Evolutionary conservation across 2,329 filamentous ascomycete genomes (phyloP), one percentile per base, ranked within the genome.

Genomic region (Cytospora paraplurivora): DNA sequence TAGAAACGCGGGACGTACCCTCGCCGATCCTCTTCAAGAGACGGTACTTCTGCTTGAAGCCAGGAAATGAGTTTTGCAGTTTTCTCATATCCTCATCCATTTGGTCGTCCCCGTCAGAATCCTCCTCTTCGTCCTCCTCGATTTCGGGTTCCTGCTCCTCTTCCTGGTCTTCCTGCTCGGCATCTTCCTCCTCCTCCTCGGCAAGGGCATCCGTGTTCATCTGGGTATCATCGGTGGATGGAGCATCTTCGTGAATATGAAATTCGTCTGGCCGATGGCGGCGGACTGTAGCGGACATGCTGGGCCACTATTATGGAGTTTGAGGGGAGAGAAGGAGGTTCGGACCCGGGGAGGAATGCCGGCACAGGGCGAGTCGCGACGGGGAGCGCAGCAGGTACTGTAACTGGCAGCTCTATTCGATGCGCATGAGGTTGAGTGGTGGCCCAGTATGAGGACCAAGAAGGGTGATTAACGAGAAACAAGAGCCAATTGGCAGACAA

Each of bases 21-120:
- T 99, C 95, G 72, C 95, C 95, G 72, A 99, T 99, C 67, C 94
- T 89, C 77, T 97, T 97, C 74, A 99, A 95, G 61, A 99, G 79
- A 59, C 93, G 88, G 77, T 94, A 99, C 63, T 89, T 87, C 71
- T 91, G 84, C 68, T 85, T 89, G 74, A 98, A 96, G 58, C 90
- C 91, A 44, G 88, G 88, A 74, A 98, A 97, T 38, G 88, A 89
- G 60, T 87, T 82, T 70, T 94, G 88, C 63, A 99, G 86, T 69
- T 88, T 91, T 59, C 87, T 85, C 86, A 99, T 99, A 75, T 99
- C 95, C 21, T 85, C 80, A 69, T 93, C 90, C 44, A 92, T 77
- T 1, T 83, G 80, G 4, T 78, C 74, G 3, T 75, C 74, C 6
- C 71, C 69, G 12, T 72, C 73, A 8, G 73, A 73, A 3, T 71